phyloP scores from a whole-genome alignment of 2,329 filamentous ascomycete species.

The Diatrype stigma region DNA sequence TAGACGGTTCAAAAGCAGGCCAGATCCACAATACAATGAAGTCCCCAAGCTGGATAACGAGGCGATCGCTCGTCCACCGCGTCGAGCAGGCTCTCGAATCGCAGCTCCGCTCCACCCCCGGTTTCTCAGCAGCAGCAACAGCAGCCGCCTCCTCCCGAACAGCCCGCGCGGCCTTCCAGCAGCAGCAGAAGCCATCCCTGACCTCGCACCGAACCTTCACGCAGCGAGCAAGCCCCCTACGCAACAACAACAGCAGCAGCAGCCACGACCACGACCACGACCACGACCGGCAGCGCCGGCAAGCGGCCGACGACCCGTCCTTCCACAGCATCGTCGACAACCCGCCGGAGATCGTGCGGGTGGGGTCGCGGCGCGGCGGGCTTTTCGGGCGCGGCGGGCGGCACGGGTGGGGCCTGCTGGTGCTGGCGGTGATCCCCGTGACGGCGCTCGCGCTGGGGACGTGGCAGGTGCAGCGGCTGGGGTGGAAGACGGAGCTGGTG shows the following conservation, averaged over 20 bases:
- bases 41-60: conserved; percentile 15
- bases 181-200: conserved; percentile 21
- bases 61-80: conserved; percentile 19
- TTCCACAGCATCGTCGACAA: conserved; percentile 87
- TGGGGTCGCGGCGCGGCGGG: too few species aligned
- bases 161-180: conserved; percentile 76
- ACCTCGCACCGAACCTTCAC: conserved; percentile 21
- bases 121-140: conserved; percentile 3
- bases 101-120: conserved; percentile 13
- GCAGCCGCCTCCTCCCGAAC: conserved; percentile 49
- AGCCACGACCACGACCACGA: too few species aligned
- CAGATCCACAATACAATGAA: conserved; percentile 18
- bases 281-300: too few species aligned
- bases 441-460: conserved; percentile 87
- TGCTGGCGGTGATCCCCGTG: conserved; percentile 83
- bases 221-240: conserved; percentile 28
- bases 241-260: conserved; percentile 19
- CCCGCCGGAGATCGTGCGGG: conserved; percentile 73
- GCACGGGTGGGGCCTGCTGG: conserved; percentile 76
- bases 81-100: conserved; percentile 20
- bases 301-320: conserved; percentile 68
- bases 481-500: conserved; percentile 91
- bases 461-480: conserved; percentile 91
- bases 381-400: conserved; percentile 58
- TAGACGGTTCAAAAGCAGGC: neutral